These are phyloP conservation scores for Achlya hypogyna DNA, from an alignment of 352 stramenopile genomes.

Conservation along the genomic window DNA sequence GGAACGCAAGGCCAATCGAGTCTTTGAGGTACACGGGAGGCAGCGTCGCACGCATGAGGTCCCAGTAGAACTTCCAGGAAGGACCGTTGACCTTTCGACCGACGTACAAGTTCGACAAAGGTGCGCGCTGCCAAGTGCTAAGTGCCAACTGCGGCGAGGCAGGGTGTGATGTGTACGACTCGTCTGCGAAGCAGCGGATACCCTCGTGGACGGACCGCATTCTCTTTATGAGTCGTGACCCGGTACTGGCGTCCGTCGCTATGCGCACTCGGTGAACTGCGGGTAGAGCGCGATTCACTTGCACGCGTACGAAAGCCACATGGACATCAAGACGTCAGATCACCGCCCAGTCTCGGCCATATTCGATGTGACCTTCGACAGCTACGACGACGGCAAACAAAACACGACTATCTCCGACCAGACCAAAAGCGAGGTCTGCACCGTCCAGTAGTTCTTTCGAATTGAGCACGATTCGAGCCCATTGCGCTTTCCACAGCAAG, in stretches of 20 bases:
- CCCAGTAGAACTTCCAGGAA: conserved; percentile 66
- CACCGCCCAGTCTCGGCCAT: conserved; percentile 56
- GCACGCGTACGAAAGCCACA: conserved; percentile 55
- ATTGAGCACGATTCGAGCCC: no score
- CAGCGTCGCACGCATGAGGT: background rate
- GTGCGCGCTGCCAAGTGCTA: conserved; percentile 1
- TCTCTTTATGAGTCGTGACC: conserved; percentile 32
- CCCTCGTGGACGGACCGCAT: conserved; percentile 96
- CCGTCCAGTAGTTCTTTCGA: conserved; percentile 30
- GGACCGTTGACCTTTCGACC: conserved; percentile 87
- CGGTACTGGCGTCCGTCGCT: background rate
- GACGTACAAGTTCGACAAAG: conserved; percentile 96
- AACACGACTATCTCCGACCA: conserved; percentile 13
- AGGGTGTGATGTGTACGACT: conserved; percentile 85
- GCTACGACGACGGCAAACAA: background rate
- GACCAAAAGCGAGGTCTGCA: conserved; percentile 37
- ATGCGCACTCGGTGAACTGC: no score
- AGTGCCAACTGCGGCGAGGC: background rate
- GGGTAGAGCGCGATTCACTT: conserved; percentile 40
- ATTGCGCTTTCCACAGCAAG: no score
- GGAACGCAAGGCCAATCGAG: conserved; percentile 63
- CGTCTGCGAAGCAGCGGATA: conserved; percentile 90
- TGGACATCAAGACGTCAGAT: conserved; percentile 60
- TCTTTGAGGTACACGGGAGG: conserved; percentile 45
- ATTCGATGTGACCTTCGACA: conserved; percentile 46